Evolutionary conservation across 2,329 filamentous ascomycete genomes (phyloP).

Genomic region (Aureobasidium vineae): DNA sequence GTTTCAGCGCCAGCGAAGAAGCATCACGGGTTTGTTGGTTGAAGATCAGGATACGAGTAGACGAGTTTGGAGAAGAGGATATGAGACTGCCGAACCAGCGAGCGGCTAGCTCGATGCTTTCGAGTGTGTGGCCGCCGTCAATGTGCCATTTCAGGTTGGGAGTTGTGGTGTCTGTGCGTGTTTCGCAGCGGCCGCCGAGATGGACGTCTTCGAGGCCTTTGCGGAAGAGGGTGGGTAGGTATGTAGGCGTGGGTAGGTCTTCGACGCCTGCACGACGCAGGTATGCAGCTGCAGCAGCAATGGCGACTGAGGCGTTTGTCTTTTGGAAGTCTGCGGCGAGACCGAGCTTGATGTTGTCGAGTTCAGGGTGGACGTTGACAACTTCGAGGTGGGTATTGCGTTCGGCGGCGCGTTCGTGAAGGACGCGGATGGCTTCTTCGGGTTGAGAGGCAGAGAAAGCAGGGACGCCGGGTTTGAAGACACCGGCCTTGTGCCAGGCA

Average conservation of each 20-base stretch:
- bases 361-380: slow-evolving; percentile 50
- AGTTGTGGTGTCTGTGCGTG: slow-evolving; percentile 52
- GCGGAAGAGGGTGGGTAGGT: slow-evolving; percentile 61
- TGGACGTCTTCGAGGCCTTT: slow-evolving; percentile 64
- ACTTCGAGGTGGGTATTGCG: slow-evolving; percentile 50
- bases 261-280: slow-evolving; percentile 48
- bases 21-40: slow-evolving; percentile 90
- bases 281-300: slow-evolving; percentile 60
- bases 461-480: slow-evolving; percentile 67
- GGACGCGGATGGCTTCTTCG: slow-evolving; percentile 54
- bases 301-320: slow-evolving; percentile 60
- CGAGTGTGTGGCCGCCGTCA: slow-evolving; percentile 83
- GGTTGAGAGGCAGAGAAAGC: slow-evolving; percentile 63
- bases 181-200: slow-evolving; percentile 76
- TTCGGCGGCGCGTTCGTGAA: slow-evolving; percentile 56
- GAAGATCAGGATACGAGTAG: slow-evolving; percentile 69
- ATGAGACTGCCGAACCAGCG: slow-evolving; percentile 66
- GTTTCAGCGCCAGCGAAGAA: slow-evolving; percentile 58
- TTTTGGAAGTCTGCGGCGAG: slow-evolving; percentile 63
- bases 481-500: slow-evolving; percentile 88
- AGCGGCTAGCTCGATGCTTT: slow-evolving; percentile 74
- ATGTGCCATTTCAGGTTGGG: slow-evolving; percentile 68
- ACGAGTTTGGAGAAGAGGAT: slow-evolving; percentile 33
- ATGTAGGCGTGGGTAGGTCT: slow-evolving; percentile 43
- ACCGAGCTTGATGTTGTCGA: slow-evolving; percentile 54